Evolutionary conservation across 345 rosid species (phyloP), one percentile per base, ranked within the genome.

Genomic region (Alliaria petiolata): DNA sequence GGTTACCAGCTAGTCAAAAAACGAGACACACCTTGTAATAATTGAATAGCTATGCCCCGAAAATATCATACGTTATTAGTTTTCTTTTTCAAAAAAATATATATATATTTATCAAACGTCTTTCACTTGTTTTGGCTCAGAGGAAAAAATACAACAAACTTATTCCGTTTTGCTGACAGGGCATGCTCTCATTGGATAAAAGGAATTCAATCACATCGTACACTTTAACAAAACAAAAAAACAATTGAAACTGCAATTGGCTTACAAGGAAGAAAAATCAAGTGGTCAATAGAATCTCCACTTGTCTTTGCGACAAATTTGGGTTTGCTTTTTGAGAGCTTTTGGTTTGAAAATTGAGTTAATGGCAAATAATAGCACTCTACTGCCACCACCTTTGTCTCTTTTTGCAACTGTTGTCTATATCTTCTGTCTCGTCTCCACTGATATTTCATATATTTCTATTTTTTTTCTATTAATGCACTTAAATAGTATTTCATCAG

Each of bases 251-350:
- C 38, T 36, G 46, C 78, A 65, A 58, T 16, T 74, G 62, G 71
- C 53, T 57, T 38, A 57, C 43, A 46, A 25, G 40, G 56, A 58
- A 15, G 36, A 51, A 31, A 66, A 43, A 13, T 58, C 78, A 67
- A 74, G 78, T 74, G 78, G 78, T 74, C 78, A 59, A 74, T 67
- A 67, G 78, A 67, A 74, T 74, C 68, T 67, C 78, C 78, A 74
- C 78, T 67, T 74, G 78, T 74, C 62, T 50, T 6, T 49, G 38
- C 19, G 78, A 74, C 62, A 74, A 65, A 49, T 31, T 20, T 35
- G 61, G 30, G 47, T 50, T 74, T 66, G 67, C 68, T 74, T 74
- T 74, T 42, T 22, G 53, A 50, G 78, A 66, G 72, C 67, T 74
- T 74, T 74, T 74, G 55, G 78, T 67, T 74, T 74, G 67, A 67